Percentiles rank a stretch among this genome's conserved stretches.
Conservation (phyloP, 257 asterid genomes). For the Solanum okadae region DNA sequence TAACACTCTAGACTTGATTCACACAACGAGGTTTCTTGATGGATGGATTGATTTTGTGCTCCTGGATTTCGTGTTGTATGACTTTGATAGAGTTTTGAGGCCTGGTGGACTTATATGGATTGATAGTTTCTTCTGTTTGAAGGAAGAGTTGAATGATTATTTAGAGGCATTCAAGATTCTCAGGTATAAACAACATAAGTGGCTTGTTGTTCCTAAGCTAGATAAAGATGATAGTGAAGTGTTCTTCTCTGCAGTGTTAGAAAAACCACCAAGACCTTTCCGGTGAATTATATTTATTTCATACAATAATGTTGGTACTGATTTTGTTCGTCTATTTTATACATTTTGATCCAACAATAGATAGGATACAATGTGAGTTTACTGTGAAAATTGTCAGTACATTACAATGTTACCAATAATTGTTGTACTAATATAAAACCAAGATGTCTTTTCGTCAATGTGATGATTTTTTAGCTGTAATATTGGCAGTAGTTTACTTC, state of each 20-base stretch:
- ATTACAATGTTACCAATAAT: not conserved
- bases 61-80: slow-evolving; percentile 48
- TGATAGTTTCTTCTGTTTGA: slow-evolving; percentile 54
- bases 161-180: slow-evolving; percentile 38
- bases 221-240: slow-evolving; percentile 45
- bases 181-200: slow-evolving; percentile 46
- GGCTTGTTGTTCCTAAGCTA: slow-evolving; percentile 45
- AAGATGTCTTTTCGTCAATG: not conserved
- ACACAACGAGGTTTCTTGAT: slow-evolving; percentile 53
- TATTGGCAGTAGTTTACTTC: not conserved
- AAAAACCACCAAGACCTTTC: slow-evolving; percentile 60
- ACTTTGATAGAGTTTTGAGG: slow-evolving; percentile 66
- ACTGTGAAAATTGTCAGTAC: not conserved
- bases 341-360: not conserved
- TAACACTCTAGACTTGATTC: slow-evolving; percentile 54
- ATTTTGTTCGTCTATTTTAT: not conserved
- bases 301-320: not conserved
- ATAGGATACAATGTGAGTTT: not conserved
- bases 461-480: not conserved
- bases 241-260: slow-evolving; percentile 62
- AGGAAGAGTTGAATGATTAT: slow-evolving; percentile 45
- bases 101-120: slow-evolving; percentile 68
- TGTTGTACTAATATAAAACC: not conserved
- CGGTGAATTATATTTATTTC: not conserved
- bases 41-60: slow-evolving; percentile 62